Percentiles rank a stretch among this genome's conserved stretches.
Conservation (phyloP, 1,139 yeast species). For the Blastobotrys raffinosifermentans region DNA sequence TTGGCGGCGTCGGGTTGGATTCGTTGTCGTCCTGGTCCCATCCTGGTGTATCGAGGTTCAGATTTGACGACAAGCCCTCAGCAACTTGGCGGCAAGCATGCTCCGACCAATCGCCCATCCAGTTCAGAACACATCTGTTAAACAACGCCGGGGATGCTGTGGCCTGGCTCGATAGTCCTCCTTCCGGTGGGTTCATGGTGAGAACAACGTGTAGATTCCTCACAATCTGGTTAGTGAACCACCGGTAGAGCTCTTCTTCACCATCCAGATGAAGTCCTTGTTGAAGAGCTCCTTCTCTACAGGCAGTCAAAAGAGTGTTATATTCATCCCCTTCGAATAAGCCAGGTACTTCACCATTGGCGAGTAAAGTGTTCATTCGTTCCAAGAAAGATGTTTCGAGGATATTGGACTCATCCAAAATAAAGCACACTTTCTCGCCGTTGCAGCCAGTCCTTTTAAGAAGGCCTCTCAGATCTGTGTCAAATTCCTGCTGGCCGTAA, state of each 20-base stretch:
- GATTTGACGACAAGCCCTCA: constrained; percentile 35
- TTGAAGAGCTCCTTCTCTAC: constrained; percentile 53
- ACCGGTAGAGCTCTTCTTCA: constrained; percentile 63
- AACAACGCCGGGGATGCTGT: constrained; percentile 85
- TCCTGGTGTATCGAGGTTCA: constrained; percentile 45
- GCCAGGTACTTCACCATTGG: constrained; percentile 92
- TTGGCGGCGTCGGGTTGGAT: neutral
- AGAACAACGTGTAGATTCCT: constrained; percentile 77
- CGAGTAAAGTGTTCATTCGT: constrained; percentile 84
- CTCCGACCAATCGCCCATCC: constrained; percentile 84
- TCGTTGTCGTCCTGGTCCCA: neutral
- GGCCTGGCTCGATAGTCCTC: constrained; percentile 38
- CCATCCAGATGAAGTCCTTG: constrained; percentile 63
- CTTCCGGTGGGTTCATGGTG: constrained; percentile 51
- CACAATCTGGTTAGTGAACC: constrained; percentile 70
- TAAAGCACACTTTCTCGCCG: constrained; percentile 63
- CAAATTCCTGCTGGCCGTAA: constrained; percentile 62
- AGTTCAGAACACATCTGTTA: constrained; percentile 82
- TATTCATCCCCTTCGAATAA: constrained; percentile 75
- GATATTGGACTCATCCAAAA: constrained; percentile 77
- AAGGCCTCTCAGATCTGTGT: constrained; percentile 50
- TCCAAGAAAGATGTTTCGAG: constrained; percentile 77
- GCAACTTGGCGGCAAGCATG: constrained; percentile 49
- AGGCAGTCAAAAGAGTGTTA: constrained; percentile 46
- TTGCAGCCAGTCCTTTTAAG: constrained; percentile 45